Base-by-base conservation (phyloP, 805 yeast species). In the Kluyveromyces siamensis region DNA sequence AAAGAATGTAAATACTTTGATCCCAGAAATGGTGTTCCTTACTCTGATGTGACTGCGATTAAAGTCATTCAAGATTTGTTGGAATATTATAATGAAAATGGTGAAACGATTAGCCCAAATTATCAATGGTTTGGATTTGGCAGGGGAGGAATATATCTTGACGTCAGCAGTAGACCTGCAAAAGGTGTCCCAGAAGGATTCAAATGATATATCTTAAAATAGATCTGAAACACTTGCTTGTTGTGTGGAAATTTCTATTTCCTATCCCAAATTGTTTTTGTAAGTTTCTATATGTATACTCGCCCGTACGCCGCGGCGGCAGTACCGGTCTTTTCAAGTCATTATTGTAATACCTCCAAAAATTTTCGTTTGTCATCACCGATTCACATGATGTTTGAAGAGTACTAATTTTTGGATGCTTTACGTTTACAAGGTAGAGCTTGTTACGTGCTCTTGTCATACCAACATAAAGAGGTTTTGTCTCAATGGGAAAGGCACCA, bases 131-230 rank as follows among this genome's bases (percentile, higher is more conserved):
- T 68, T 50, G 77, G 76, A 27, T 73, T 66, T 44, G 72, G 72
- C 27, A 66, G 69, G 45, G 79, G 79, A 44, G 81, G 71, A 61
- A 59, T 82, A 65, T 72, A 72, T 62, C 45, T 75, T 54, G 63
- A 72, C 56, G 52, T 66, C 52, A 45, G 67, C 52, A 50, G 66
- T 67, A 69, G 74, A 46, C 88, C 81, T 54, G 96, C 96, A 0
- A 76, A 76, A 52, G 96, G 95, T 8, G 96, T 88, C 11, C 96
- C 96, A 1, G 84, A 83, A 47, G 95, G 95, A 8, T 89, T 89
- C 35, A 50, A 41, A 18, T 37, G 39, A 36, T 50, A 21, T 18
- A 40, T 27, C 36, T 25, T 6, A 19, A 17, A 6, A 27, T 21
- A 45, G 45, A 6, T 41, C 25, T 41, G 17, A 41, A 13, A 14